Conservation (phyloP, 2,329 filamentous ascomycete species). For the Aspergillus uvarum region DNA sequence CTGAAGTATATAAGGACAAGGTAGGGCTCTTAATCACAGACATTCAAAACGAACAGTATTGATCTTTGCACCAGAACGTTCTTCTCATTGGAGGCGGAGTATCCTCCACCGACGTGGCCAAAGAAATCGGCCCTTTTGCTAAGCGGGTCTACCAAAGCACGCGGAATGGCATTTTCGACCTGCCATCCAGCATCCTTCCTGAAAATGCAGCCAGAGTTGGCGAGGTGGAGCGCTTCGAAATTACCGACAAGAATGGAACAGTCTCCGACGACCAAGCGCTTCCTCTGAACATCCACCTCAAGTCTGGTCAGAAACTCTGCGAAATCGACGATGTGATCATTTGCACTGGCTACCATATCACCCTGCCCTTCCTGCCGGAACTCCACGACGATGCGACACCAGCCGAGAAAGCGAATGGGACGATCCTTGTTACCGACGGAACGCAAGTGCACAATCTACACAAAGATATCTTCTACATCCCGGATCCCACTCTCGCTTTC, state of each 20-base stretch:
- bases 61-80: slow-evolving; percentile 44
- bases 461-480: slow-evolving; percentile 70
- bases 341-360: slow-evolving; percentile 68
- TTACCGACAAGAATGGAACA: neutral
- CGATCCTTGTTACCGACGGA: slow-evolving; percentile 62
- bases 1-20: slow-evolving; percentile 53
- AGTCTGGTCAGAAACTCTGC: slow-evolving; percentile 53
- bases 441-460: slow-evolving; percentile 66
- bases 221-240: slow-evolving; percentile 52
- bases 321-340: slow-evolving; percentile 63
- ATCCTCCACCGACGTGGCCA: slow-evolving; percentile 56
- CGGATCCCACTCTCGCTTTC: slow-evolving; percentile 63
- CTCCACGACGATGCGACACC: slow-evolving; percentile 49
- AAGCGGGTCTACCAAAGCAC: slow-evolving; percentile 56
- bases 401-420: slow-evolving; percentile 51
- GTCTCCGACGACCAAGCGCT: slow-evolving; percentile 38
- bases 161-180: slow-evolving; percentile 61
- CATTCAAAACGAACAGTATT: neutral
- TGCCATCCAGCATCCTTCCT: slow-evolving; percentile 56
- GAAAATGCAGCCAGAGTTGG: slow-evolving; percentile 53
- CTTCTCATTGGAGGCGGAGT: slow-evolving; percentile 58
- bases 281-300: slow-evolving; percentile 53
- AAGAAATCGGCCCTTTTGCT: slow-evolving; percentile 50
- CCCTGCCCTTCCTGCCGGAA: slow-evolving; percentile 62
- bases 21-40: slow-evolving; percentile 33